Evolutionary conservation across 305 asterid genomes (phyloP).

Genomic region (Ajuga reptans): DNA sequence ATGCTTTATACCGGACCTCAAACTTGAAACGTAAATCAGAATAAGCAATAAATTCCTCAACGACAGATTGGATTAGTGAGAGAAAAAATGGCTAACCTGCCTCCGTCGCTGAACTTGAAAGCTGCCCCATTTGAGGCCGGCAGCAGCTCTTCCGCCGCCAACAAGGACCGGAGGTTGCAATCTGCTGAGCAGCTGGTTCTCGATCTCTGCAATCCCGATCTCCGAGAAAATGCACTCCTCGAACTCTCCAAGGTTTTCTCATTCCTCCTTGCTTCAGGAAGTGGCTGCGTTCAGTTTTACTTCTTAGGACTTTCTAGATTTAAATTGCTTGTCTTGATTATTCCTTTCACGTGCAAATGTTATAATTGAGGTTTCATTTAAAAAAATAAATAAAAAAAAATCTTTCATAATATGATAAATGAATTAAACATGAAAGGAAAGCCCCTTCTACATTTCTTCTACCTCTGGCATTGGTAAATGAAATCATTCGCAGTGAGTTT

Average conservation of each 20-base stretch:
- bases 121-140: slow-evolving; percentile 42
- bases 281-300: background rate
- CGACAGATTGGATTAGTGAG: background rate
- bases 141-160: slow-evolving; percentile 26
- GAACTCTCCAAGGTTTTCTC: slow-evolving; percentile 77
- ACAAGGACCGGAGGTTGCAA: slow-evolving; percentile 67
- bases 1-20: slow-evolving; percentile 9
- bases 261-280: background rate
- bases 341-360: background rate
- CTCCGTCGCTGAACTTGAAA: slow-evolving; percentile 36
- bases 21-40: background rate
- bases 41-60: background rate
- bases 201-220: slow-evolving; percentile 86
- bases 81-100: slow-evolving; percentile 34
- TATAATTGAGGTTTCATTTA: background rate
- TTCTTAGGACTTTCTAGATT: background rate
- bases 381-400: too few species aligned
- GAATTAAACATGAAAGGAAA: background rate
- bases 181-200: slow-evolving; percentile 88
- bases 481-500: background rate
- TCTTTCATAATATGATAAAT: too few species aligned
- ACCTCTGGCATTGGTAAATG: background rate
- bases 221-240: slow-evolving; percentile 83
- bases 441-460: background rate
- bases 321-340: background rate